phyloP scores from a whole-genome alignment of 169 alveolate species.

The Cryptosporidium sp. region DNA sequence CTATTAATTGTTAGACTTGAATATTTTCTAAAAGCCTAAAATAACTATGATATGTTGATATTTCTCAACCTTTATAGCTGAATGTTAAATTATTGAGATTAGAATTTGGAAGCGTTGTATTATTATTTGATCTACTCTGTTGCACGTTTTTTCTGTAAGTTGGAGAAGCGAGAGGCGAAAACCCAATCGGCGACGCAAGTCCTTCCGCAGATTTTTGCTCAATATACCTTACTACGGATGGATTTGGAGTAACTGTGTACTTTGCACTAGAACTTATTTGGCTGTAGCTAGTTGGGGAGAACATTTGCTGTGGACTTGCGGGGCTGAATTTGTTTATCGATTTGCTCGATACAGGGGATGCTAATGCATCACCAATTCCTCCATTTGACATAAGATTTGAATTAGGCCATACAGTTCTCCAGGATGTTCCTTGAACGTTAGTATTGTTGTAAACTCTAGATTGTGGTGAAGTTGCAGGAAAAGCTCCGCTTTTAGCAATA shows the following conservation, averaged over 20 bases:
- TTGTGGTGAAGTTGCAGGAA: constrained; percentile 6
- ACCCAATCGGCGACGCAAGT: constrained; percentile 49
- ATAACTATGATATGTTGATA: neutral
- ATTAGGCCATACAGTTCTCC: constrained; percentile 66
- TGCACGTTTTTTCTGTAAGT: constrained; percentile 54
- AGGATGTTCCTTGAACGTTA: constrained; percentile 16
- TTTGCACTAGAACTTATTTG: neutral
- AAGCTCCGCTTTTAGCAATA: neutral
- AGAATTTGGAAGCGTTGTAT: constrained; percentile 7
- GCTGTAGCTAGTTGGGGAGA: constrained; percentile 7
- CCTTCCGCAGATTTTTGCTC: constrained; percentile 27
- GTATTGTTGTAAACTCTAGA: constrained; percentile 12
- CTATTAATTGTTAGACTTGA: neutral
- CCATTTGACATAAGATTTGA: constrained; percentile 44
- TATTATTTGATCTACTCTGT: constrained; percentile 11
- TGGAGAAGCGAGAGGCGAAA: constrained; percentile 58
- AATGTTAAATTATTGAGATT: constrained; percentile 7
- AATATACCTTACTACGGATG: constrained; percentile 54
- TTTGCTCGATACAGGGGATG: constrained; percentile 18
- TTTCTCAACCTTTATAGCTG: constrained; percentile 29
- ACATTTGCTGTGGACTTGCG: neutral
- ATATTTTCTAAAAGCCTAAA: neutral
- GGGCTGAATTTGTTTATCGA: neutral
- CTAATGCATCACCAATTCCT: constrained; percentile 25
- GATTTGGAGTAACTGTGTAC: constrained; percentile 62